phyloP scores from a whole-genome alignment of 768 basidiomycete species.

The Astraeus odoratus region DNA sequence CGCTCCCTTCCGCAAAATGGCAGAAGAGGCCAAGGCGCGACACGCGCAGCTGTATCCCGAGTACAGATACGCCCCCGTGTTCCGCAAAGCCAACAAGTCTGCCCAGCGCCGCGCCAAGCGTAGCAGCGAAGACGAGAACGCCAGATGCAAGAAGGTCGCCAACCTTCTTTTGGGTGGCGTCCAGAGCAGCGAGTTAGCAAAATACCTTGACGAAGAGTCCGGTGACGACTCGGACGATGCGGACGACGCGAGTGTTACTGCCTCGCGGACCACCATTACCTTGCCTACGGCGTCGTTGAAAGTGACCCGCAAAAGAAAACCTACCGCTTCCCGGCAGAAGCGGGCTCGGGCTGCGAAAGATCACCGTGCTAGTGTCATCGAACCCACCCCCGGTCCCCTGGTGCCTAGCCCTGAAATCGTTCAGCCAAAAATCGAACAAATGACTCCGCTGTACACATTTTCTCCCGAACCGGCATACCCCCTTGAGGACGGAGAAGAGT shows the following conservation, averaged over 20 bases:
- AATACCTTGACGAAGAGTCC: slow-evolving; percentile 12
- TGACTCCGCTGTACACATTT: not conserved
- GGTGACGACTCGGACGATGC: not conserved
- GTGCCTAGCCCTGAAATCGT: not conserved
- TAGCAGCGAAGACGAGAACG: slow-evolving; percentile 28
- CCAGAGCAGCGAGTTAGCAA: slow-evolving; percentile 24
- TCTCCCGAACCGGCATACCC: slow-evolving; percentile 18
- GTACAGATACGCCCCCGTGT: slow-evolving; percentile 56
- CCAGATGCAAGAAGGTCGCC: slow-evolving; percentile 34
- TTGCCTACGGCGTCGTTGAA: not conserved
- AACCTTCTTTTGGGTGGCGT: slow-evolving; percentile 29
- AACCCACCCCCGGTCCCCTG: too few relatives aligned
- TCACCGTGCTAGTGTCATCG: not conserved
- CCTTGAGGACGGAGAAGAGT: slow-evolving; percentile 9
- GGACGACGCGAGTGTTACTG: not conserved
- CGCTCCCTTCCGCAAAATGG: slow-evolving; percentile 38
- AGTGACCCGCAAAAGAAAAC: slow-evolving; percentile 7
- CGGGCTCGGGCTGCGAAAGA: slow-evolving; percentile 7
- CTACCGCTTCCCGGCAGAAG: slow-evolving; percentile 1
- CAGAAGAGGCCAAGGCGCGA: slow-evolving; percentile 38
- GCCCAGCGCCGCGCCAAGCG: slow-evolving; percentile 29
- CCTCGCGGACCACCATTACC: not conserved
- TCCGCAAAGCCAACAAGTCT: slow-evolving; percentile 21
- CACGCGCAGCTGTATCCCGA: slow-evolving; percentile 49
- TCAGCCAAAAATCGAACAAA: slow-evolving; percentile 2